Conservation (phyloP, 139 green algal species). For the Yamagishiella unicocca region DNA sequence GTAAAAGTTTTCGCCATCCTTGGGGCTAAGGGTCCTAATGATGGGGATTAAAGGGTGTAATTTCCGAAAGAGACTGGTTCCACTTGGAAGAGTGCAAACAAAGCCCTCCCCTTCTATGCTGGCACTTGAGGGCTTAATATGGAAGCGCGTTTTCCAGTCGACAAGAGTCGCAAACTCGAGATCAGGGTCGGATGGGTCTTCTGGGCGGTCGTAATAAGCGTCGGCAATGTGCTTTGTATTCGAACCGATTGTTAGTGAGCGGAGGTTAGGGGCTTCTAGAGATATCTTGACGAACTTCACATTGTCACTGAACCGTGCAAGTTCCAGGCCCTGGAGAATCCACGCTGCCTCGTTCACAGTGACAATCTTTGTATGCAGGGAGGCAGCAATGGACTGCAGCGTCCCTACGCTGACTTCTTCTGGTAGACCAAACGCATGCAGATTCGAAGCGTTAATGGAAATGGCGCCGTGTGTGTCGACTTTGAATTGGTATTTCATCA, state of each 20-base stretch:
- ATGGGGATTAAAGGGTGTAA: background rate
- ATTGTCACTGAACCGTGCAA: background rate
- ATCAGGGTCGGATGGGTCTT: background rate
- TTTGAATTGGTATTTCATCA: background rate
- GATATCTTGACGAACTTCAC: background rate
- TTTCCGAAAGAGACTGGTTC: background rate
- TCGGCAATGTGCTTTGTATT: background rate
- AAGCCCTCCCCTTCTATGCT: background rate
- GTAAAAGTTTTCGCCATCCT: background rate
- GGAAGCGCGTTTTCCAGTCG: background rate
- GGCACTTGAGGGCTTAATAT: background rate
- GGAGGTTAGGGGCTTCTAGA: background rate
- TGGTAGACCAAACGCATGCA: background rate
- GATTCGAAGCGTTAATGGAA: background rate
- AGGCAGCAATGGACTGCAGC: background rate
- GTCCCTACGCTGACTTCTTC: background rate
- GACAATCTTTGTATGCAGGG: background rate
- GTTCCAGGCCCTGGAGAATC: background rate
- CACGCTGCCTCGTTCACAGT: background rate
- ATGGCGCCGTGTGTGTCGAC: background rate
- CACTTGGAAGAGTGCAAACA: background rate
- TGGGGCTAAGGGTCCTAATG: background rate
- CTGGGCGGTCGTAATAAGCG: background rate
- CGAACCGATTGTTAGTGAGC: background rate
- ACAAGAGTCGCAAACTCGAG: background rate